Evolutionary conservation across 805 yeast genomes (phyloP).

Genomic region (Lachancea sp.): DNA sequence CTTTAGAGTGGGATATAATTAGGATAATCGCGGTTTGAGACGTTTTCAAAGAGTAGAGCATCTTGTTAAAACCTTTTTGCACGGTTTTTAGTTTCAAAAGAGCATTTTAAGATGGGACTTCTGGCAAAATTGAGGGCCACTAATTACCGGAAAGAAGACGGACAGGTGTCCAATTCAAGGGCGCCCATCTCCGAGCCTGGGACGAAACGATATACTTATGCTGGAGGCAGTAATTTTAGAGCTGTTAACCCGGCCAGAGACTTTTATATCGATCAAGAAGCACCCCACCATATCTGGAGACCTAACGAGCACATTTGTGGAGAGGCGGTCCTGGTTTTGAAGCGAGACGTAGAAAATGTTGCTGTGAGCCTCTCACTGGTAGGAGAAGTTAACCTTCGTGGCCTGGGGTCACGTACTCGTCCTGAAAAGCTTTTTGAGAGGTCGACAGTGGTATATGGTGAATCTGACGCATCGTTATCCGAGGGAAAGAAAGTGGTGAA

Average conservation of each 20-base stretch:
- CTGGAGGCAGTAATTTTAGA: neutral
- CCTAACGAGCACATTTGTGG: constrained; percentile 77
- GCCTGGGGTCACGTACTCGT: constrained; percentile 42
- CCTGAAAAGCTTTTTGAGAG: constrained; percentile 52
- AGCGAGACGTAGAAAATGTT: constrained; percentile 46
- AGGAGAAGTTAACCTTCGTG: constrained; percentile 51
- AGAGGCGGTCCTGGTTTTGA: constrained; percentile 49
- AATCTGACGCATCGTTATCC: constrained; percentile 1
- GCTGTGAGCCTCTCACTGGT: constrained; percentile 46
- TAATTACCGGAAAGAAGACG: neutral
- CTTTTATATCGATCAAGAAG: constrained; percentile 62
- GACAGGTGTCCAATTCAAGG: neutral
- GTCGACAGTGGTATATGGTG: constrained; percentile 53
- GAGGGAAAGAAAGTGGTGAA: constrained; percentile 12
- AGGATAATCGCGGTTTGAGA: no score
- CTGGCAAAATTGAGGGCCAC: constrained; percentile 5
- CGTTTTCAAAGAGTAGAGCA: no score
- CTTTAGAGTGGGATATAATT: no score
- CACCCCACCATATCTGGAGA: constrained; percentile 68
- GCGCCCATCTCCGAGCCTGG: neutral
- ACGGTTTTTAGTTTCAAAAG: no score
- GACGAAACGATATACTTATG: constrained; percentile 1
- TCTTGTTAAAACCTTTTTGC: no score
- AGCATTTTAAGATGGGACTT: constrained; percentile 5
- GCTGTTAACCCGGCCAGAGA: constrained; percentile 34